A percentile compares a stretch with the other conserved stretches of the same genome.
Conservation (phyloP, 1,284 basidiomycete genomes). For the Sporisorium graminicola region DNA sequence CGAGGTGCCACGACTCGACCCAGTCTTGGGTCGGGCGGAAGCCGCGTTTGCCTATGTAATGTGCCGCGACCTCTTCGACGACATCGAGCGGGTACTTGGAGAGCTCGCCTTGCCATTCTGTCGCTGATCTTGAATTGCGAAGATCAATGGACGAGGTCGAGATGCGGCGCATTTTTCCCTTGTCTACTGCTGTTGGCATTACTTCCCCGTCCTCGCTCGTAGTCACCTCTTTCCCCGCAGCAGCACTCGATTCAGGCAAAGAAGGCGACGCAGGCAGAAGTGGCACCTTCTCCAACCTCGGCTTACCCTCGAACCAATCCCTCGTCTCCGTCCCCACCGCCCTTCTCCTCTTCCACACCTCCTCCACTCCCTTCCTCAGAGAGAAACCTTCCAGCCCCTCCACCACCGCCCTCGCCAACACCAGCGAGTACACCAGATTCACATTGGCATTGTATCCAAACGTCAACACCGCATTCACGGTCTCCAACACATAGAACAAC, state of each 20-base stretch:
- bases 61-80: constrained; percentile 38
- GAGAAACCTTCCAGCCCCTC: constrained; percentile 91
- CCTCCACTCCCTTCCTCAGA: constrained; percentile 82
- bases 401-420: constrained; percentile 84
- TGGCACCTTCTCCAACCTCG: constrained; percentile 30
- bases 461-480: constrained; percentile 84
- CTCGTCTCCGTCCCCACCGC: constrained; percentile 23
- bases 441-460: constrained; percentile 77
- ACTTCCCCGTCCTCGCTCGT: not conserved
- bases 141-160: constrained; percentile 29
- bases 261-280: constrained; percentile 4
- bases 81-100: constrained; percentile 28
- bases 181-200: constrained; percentile 14
- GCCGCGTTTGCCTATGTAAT: constrained; percentile 56
- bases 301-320: constrained; percentile 36
- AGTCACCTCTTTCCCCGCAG: not conserved
- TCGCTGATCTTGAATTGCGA: not conserved
- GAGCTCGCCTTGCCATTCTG: constrained; percentile 23
- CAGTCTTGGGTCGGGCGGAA: constrained; percentile 63
- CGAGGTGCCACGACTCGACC: constrained; percentile 56
- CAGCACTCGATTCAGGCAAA: not conserved
- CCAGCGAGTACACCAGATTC: constrained; percentile 85
- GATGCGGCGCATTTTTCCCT: constrained; percentile 52
- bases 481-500: constrained; percentile 91
- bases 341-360: constrained; percentile 74